phyloP scores from a whole-genome alignment of 2,329 filamentous ascomycete species.

The Colletotrichum sp. region DNA sequence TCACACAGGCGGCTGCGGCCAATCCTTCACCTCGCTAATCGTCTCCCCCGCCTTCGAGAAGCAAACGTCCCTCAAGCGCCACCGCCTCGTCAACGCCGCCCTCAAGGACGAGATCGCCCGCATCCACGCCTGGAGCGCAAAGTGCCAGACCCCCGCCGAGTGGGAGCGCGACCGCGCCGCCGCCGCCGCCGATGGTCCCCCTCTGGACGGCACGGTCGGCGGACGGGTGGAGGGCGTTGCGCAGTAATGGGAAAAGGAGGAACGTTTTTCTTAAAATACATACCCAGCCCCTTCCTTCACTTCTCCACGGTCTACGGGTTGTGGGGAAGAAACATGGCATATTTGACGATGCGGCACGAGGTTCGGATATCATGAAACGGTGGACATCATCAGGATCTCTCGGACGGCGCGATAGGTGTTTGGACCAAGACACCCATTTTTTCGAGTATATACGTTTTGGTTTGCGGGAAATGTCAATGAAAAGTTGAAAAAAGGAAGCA shows the following conservation, averaged over 20 bases:
- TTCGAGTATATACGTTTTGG: not conserved
- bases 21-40: constrained; percentile 64
- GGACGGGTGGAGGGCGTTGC: constrained; percentile 46
- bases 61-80: constrained; percentile 80
- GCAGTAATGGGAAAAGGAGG: not conserved
- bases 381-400: not conserved
- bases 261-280: not conserved
- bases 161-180: constrained; percentile 70
- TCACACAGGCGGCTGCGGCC: constrained; percentile 62
- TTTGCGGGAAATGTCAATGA: not conserved
- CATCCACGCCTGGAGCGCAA: constrained; percentile 95
- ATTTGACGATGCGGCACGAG: not conserved
- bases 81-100: constrained; percentile 83
- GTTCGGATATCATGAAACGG: not conserved
- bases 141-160: constrained; percentile 90
- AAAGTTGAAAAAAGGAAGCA: constrained; percentile 7
- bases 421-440: not conserved
- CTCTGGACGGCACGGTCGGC: constrained; percentile 47
- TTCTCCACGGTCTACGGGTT: not conserved
- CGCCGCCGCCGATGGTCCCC: constrained; percentile 35
- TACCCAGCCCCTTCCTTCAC: not conserved
- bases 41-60: constrained; percentile 72
- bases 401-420: constrained; percentile 7
- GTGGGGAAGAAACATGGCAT: not conserved
- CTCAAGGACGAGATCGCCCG: constrained; percentile 87